These are phyloP conservation scores for Porodaedalea pini DNA, from an alignment of 1,284 basidiomycete genomes.

Conservation along the genomic window DNA sequence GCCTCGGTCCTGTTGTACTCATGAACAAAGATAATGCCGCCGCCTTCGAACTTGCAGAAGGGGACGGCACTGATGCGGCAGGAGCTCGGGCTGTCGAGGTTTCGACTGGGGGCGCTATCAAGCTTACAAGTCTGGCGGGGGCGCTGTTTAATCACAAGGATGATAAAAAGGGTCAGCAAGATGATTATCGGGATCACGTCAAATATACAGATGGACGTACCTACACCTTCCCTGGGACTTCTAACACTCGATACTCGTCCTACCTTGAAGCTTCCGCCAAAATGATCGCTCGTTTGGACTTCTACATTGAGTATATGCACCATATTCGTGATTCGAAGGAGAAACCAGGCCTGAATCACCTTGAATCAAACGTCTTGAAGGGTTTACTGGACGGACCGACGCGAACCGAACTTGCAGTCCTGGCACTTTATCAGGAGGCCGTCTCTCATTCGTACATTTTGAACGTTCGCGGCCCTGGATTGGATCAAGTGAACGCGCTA, in stretches of 20 bases:
- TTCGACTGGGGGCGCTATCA: constrained; percentile 29
- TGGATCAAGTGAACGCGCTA: constrained; percentile 23
- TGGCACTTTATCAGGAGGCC: constrained; percentile 32
- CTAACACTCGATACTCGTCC: constrained; percentile 32
- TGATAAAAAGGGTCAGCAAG: constrained; percentile 33
- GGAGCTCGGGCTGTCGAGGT: constrained; percentile 26
- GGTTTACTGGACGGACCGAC: constrained; percentile 31
- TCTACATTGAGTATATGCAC: no score
- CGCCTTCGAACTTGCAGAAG: background rate
- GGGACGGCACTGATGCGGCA: background rate
- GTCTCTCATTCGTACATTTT: no score
- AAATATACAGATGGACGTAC: background rate
- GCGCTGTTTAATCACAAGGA: constrained; percentile 35
- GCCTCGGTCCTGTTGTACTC: background rate
- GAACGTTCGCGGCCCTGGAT: constrained; percentile 23
- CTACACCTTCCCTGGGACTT: constrained; percentile 25
- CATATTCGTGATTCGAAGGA: no score
- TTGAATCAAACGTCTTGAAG: no score
- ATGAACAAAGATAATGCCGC: background rate
- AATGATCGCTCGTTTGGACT: constrained; percentile 33
- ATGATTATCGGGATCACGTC: constrained; percentile 27
- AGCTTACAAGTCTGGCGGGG: constrained; percentile 30
- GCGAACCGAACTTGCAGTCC: constrained; percentile 33
- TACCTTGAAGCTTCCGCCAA: constrained; percentile 28
- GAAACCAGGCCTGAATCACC: no score